These are phyloP conservation scores for Tylopilus sp. DNA, from an alignment of 1,284 basidiomycete genomes.

Conservation along the genomic window DNA sequence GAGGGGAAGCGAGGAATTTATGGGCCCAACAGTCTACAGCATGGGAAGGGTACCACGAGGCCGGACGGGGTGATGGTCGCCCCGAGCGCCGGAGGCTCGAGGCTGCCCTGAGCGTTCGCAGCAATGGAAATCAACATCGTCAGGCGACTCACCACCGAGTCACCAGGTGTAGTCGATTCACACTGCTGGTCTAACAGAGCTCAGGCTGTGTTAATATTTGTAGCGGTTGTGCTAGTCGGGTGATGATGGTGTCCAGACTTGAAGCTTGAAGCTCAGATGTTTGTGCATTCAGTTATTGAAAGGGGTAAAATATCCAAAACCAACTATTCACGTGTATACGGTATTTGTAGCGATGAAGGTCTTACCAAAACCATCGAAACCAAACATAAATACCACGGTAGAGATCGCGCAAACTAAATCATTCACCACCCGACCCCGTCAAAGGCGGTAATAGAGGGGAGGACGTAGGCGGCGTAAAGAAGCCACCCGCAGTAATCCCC, in stretches of 20 bases:
- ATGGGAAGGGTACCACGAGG: conserved; percentile 10
- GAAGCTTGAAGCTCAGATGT: too few species aligned
- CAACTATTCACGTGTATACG: background rate
- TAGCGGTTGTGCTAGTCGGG: too few species aligned
- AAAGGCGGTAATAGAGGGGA: conserved; percentile 31
- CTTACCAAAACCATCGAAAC: background rate
- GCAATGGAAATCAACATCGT: background rate
- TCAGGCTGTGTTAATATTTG: background rate
- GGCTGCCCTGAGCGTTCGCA: background rate
- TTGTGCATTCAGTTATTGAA: too few species aligned
- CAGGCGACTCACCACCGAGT: background rate
- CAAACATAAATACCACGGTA: background rate
- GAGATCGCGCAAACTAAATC: conserved; percentile 2
- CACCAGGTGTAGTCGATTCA: background rate
- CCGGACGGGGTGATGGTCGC: background rate
- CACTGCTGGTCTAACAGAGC: background rate
- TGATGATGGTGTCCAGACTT: too few species aligned
- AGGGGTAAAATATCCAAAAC: background rate
- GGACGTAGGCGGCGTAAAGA: conserved; percentile 57
- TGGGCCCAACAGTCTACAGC: background rate
- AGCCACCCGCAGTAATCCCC: conserved; percentile 67
- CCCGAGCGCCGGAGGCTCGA: background rate
- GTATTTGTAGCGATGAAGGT: background rate
- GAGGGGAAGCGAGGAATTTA: background rate
- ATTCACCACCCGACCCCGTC: background rate